Percentiles rank a stretch among this genome's conserved stretches.
phyloP scores from a whole-genome alignment of 2,329 filamentous ascomycete genomes.

The Pyrenophora seminiperda region DNA sequence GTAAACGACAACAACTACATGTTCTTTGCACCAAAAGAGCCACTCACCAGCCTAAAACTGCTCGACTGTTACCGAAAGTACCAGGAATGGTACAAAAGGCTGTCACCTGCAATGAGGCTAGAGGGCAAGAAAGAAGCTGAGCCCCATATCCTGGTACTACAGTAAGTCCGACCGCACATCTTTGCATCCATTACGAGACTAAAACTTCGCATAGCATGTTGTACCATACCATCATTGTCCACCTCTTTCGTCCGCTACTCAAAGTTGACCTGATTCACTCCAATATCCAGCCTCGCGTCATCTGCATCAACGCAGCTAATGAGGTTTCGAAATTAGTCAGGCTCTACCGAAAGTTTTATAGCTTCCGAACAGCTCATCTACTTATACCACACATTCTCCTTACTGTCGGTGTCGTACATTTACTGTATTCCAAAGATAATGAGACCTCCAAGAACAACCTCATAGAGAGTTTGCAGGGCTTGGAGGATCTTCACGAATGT shows the following conservation, averaged over 20 bases:
- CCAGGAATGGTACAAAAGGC: constrained; percentile 70
- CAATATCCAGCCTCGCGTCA: constrained; percentile 66
- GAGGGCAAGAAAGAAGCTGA: constrained; percentile 60
- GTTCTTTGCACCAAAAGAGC: constrained; percentile 71
- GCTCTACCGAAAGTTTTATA: constrained; percentile 52
- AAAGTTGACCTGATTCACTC: constrained; percentile 65
- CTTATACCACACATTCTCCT: constrained; percentile 50
- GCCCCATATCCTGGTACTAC: constrained; percentile 73
- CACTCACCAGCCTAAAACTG: constrained; percentile 67
- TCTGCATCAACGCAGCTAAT: constrained; percentile 61
- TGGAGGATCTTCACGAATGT: constrained; percentile 52
- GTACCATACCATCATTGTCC: constrained; percentile 70
- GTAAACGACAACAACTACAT: constrained; percentile 73
- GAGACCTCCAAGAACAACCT: constrained; percentile 46
- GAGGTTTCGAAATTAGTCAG: constrained; percentile 51
- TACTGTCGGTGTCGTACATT: constrained; percentile 52
- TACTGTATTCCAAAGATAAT: constrained; percentile 51
- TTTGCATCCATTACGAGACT: constrained; percentile 3
- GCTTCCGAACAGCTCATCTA: constrained; percentile 49
- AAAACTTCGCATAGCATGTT: constrained; percentile 58
- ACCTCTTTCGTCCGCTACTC: constrained; percentile 76
- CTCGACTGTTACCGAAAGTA: constrained; percentile 70
- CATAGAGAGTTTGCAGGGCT: constrained; percentile 49
- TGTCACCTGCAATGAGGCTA: constrained; percentile 68
- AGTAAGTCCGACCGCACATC: constrained; percentile 60